These are phyloP conservation scores for Didymella glomerata DNA, from an alignment of 2,329 filamentous ascomycete genomes.

Conservation along the genomic window DNA sequence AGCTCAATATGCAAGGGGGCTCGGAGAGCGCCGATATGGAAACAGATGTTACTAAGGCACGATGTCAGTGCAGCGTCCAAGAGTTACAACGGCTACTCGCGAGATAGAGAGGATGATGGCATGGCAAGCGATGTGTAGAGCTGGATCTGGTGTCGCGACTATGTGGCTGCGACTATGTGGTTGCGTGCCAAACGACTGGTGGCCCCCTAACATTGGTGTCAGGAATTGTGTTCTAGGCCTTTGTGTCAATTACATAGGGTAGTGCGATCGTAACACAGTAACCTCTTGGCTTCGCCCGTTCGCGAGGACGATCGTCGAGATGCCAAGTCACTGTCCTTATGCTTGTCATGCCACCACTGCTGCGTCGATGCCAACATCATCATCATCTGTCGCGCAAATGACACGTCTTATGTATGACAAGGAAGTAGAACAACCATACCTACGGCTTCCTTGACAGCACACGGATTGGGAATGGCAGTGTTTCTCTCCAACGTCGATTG, in stretches of 20 bases:
- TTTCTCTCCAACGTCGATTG: background rate
- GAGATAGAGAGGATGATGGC: background rate
- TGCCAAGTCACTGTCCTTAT: background rate
- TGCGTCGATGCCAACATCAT: background rate
- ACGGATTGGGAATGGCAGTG: background rate
- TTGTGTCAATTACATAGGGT: background rate
- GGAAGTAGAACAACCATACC: background rate
- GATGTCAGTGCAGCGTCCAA: background rate
- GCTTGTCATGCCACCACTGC: background rate
- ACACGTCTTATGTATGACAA: background rate
- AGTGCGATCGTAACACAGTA: background rate
- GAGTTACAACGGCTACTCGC: background rate
- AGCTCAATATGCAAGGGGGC: background rate
- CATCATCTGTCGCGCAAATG: background rate
- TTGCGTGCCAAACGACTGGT: background rate
- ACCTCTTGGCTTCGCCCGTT: background rate
- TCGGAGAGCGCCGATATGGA: background rate
- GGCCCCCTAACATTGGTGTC: background rate
- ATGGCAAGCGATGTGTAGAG: background rate
- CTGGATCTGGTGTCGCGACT: background rate
- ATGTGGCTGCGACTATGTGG: background rate
- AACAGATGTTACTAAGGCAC: background rate
- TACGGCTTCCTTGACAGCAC: background rate
- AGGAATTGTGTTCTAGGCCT: background rate
- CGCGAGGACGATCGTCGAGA: background rate